Percentiles rank a stretch among this genome's conserved stretches.
Conservation (phyloP, 2,329 filamentous ascomycete species). For the Fusarium sulawesiense region DNA sequence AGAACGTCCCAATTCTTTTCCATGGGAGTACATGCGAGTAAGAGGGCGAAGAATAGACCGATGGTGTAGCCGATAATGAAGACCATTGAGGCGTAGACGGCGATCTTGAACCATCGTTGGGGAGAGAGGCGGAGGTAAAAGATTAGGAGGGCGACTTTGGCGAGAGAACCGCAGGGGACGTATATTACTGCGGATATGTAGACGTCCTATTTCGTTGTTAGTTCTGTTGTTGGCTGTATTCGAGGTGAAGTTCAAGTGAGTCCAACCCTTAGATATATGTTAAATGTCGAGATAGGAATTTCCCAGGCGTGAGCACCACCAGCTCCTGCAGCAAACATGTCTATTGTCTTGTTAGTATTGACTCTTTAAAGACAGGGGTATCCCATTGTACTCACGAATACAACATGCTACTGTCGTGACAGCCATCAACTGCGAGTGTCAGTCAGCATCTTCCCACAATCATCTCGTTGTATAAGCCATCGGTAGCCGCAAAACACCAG, state of each 20-base stretch:
- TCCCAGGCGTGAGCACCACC: conserved; percentile 50
- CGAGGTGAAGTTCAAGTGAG: rapidly evolving
- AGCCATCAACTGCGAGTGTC: conserved; percentile 20
- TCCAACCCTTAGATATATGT: conserved; percentile 42
- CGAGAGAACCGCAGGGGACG: conserved; percentile 50
- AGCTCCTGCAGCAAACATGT: conserved; percentile 44
- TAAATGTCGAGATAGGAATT: conserved; percentile 45
- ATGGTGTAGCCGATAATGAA: conserved; percentile 49
- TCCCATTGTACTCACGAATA: conserved; percentile 15
- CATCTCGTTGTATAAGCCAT: neutral
- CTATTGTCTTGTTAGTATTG: conserved; percentile 20
- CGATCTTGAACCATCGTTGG: conserved; percentile 48
- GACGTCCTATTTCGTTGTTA: conserved; percentile 37
- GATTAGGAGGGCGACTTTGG: conserved; percentile 54
- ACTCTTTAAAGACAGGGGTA: rapidly evolving
- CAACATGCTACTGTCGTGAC: conserved; percentile 37
- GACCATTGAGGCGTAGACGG: conserved; percentile 46
- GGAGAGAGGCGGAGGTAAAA: conserved; percentile 55
- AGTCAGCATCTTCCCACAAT: conserved; percentile 4
- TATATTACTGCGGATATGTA: conserved; percentile 48
- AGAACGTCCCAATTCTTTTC: conserved; percentile 47
- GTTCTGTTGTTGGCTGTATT: neutral
- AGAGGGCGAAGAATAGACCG: conserved; percentile 49
- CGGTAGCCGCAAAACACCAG: neutral
- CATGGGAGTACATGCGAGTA: conserved; percentile 54